Evolutionary conservation across 768 basidiomycete genomes (phyloP), one percentile per base, ranked within the genome.

Genomic region (Leccinum rimulosum): DNA sequence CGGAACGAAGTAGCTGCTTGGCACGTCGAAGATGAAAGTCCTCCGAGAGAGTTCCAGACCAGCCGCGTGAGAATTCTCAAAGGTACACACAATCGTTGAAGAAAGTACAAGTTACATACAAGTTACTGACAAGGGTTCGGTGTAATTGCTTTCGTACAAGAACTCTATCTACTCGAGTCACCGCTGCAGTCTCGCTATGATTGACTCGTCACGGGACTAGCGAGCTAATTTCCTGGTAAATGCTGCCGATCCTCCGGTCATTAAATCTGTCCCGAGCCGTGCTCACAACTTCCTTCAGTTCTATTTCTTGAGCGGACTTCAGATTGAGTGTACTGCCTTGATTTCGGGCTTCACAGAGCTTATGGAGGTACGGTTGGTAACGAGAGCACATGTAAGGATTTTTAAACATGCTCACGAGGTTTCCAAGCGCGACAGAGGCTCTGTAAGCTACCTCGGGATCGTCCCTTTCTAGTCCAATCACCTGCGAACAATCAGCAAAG

Each of bases 361-460:
- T 60, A 48, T 50, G 19, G 36, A 35, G 14, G 47, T 30, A 55
- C 48, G n/a, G 56, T 58, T 4, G 30, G 15, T 36, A 51, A 58
- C 43, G 27, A 53, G 45, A 12, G 55, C 7, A 56, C 38, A 45
- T 50, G 25, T 3, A 19, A 48, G 52, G 43, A 31, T 10, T 1
- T 22, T 47, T 6, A 25, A 59, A 38, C 22, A 49, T 53, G 71
- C 83, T 66, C 62, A 91, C 91, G 33, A 83, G 70, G 70, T 93
- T 91, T 25, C 91, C 91, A 11, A 93, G 76, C 6, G 83, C 90
- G 30, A 90, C 88, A 11, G 86, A 74, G 9, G 83, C 78, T 36
- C 91, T 85, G 69, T 92, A 92, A 27, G 78, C 79, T 4, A 87
- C 82, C 65, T 93, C 91, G 10, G 84, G 75, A 57, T 93, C 91